Evolutionary conservation across 2,329 filamentous ascomycete genomes (phyloP), one percentile per base, ranked within the genome.

Genomic region (Pseudogymnoascus sp.): DNA sequence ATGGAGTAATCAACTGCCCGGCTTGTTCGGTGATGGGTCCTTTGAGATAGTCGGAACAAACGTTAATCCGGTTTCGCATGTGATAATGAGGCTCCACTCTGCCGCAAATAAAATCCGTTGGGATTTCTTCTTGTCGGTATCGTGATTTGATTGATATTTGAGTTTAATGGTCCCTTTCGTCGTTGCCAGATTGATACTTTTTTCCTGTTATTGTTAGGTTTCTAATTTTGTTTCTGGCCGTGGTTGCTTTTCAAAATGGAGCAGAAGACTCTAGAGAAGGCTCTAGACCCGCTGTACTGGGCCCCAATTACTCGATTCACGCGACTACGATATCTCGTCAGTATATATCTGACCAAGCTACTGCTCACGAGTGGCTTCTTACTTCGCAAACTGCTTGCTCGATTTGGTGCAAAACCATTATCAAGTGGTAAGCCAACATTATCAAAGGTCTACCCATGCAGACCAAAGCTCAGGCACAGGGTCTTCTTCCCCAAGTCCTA

Each of bases 401-500:
- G 15, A 4, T 54, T 54, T 15, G 44, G 44, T 10, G 44, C n/a
- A 11, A 64, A 31, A 36, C 62, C 15, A 54, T 63, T 36, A 58
- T 64, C 13, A 60, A 63, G 39, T 58, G 63, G 21, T 61, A 63
- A 54, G 50, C 63, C 64, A 13, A 68, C 63, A 7, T 66, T 68
- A 62, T 64, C 63, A 5, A 71, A 70, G 57, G 40, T 58, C n/a
- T 72, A 73, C 62, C 60, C 63, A n/a, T 70, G 66, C 29, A 67
- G 69, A 24, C 70, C 67, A 7, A 62, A 59, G 26, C 65, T 71
- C 21, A 63, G 59, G 37, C 64, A 68, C 31, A 66, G 71, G 11
- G 69, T 80, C 61, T 80, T 78, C 70, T 73, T 74, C 47, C 77
- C 78, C 0, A 65, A 67, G 1, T 65, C 64, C 36, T 71, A 75